Conservation (phyloP, 148 eudicot genomes). For the Vaccinium macrocarpon region DNA sequence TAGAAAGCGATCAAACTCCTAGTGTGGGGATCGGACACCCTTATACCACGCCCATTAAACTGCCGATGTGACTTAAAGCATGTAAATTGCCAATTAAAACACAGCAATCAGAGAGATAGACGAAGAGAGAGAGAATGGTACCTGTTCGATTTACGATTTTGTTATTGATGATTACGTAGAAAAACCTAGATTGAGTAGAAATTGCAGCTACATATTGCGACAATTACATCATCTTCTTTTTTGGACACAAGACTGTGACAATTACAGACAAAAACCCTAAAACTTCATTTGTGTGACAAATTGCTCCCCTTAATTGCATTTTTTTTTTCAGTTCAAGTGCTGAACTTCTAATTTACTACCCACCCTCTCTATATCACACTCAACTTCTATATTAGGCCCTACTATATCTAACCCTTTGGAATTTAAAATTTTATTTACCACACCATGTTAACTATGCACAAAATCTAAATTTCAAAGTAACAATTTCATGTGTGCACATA, state of each 20-base stretch:
- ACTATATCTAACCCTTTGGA: neutral
- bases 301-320: neutral
- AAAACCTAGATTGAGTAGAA: conserved; percentile 3
- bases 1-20: conserved; percentile 4
- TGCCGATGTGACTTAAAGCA: neutral
- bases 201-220: neutral
- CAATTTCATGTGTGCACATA: too few relatives aligned
- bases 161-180: neutral
- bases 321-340: neutral
- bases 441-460: neutral
- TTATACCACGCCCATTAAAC: neutral
- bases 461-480: neutral
- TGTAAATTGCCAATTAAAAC: neutral
- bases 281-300: neutral
- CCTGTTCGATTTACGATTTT: neutral
- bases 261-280: neutral
- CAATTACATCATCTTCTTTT: neutral
- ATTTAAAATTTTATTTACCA: neutral
- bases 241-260: neutral
- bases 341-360: neutral
- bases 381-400: neutral
- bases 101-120: neutral
- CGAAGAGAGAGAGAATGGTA: neutral
- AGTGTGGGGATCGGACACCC: neutral
- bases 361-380: neutral